phyloP scores from a whole-genome alignment of 1,139 yeast species.

The Magnusiomyces tetraspermus region DNA sequence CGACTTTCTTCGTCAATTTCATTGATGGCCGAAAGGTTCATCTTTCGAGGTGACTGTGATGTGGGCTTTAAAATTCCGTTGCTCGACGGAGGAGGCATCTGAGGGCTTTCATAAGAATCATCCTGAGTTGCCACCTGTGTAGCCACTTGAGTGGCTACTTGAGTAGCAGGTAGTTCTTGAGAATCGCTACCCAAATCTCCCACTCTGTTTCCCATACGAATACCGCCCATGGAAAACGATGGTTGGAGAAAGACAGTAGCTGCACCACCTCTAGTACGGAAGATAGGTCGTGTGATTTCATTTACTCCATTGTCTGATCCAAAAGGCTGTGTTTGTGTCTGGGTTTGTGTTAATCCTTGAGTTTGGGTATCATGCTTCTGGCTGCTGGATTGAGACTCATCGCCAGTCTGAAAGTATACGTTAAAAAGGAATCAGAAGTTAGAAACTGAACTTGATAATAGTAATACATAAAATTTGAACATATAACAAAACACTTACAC shows the following conservation, averaged over 20 bases:
- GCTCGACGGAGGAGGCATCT: not conserved
- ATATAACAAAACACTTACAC: not conserved
- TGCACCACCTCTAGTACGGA: not conserved
- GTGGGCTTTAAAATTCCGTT: not conserved
- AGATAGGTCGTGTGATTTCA: not conserved
- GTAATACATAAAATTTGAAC: not conserved
- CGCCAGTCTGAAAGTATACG: not conserved
- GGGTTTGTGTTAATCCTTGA: conserved; percentile 4
- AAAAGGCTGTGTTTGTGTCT: conserved; percentile 3
- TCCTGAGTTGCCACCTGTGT: not conserved
- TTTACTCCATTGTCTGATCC: not conserved
- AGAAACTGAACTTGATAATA: not conserved
- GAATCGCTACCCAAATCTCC: not conserved
- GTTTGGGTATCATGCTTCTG: not conserved
- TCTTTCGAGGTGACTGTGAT: not conserved
- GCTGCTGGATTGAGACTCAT: not conserved
- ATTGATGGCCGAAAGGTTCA: not conserved
- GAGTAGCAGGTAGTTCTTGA: not conserved
- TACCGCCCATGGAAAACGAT: not conserved
- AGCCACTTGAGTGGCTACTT: not conserved
- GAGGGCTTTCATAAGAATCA: not conserved
- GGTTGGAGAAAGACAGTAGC: not conserved
- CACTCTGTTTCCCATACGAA: not conserved
- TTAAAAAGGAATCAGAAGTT: not conserved
- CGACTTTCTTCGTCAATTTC: not conserved